Base-by-base conservation (phyloP, 2,329 filamentous ascomycete species). In the Rutstroemia sydowiana region DNA sequence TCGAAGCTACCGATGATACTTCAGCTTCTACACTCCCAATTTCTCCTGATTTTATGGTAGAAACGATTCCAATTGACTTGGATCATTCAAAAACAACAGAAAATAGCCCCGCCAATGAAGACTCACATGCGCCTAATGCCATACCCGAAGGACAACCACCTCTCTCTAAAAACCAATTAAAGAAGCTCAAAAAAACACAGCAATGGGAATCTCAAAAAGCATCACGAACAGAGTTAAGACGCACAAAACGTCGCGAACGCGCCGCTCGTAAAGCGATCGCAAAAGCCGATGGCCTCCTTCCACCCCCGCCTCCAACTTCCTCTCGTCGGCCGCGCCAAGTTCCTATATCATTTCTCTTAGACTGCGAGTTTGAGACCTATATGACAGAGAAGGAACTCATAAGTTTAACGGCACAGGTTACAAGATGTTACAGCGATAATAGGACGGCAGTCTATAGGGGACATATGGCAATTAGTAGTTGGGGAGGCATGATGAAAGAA, bases 401-500 rank as follows among this genome's bases (percentile, higher is more conserved):
- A 51, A 95, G 89, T 4, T 76, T 98, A 11, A 81, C 81, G 1
- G 81, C 83, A 52, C 93, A 98, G 69, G 76, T 98, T 56, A 95
- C 89, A 8, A 76, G 93, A 52, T 86, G 80, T 53, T 98, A 98
- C 70, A 89, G 90, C 18, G 89, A 95, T 63, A 97, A 96, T 69
- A 80, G 79, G 54, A 81, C 78, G 52, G 76, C 85, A 0, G 70
- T 67, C 7, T 91, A 80, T 65, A 79, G 84, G 47, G 75, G 83
- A 7, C 85, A 95, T 68, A 66, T 97, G 42, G 82, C 81, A 51
- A 70, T 97, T 52, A 88, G 85, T 59, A 88, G 85, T 1, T 97
- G 90, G 73, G 78, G 82, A 30, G 87, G 88, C 10, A 75, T 76
- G 55, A 71, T 98, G 64, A 85, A 82, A 65, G 76, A 87, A 63